Base-by-base conservation (phyloP, 352 stramenopile genomes). In the Phytophthora ramorum region DNA sequence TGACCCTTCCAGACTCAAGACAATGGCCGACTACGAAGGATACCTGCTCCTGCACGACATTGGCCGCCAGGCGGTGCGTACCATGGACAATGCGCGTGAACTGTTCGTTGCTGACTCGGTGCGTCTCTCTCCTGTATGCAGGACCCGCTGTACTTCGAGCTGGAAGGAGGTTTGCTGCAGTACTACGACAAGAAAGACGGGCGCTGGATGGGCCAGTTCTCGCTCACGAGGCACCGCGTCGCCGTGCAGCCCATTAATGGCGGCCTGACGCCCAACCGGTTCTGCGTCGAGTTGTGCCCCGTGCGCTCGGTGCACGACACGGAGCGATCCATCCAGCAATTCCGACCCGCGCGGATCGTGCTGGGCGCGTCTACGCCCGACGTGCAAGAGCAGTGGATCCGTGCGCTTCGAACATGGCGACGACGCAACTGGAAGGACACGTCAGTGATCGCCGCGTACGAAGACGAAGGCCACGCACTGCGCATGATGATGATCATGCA, bases 21-120 rank as follows among this genome's bases (percentile, higher is more conserved):
- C 6, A 32, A 93, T 94, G 86, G 86, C 86, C 19, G 86, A 93
- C 65, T 93, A 91, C 71, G 83, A 92, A 80, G 86, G 86, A 17
- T 94, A 83, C 68, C 58, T 94, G 19, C 66, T 94, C 32, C 74
- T 94, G 19, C 86, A 94, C 65, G 82, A 86, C 68, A 53, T 73
- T 43, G 76, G 74, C 10, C 73, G 66, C 34, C 65, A 79, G 16
- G 74, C 77, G 47, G 75, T 84, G 52, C 41, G 73, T 66, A 22
- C 14, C 14, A 7, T 44, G 13, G 13, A 44, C 32, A 38, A 38
- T 12, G 32, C 24, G 5, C 24, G 5, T 28, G 24, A 43, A 19
- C 7, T 9, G 3, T n/a, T 13, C 16, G 4, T 58, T 45, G 34
- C 22, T 65, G 22, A 63, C 54, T 14, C 20, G 14, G 37, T 56